Base-by-base conservation (phyloP, 345 rosid species). In the Citrus medica region DNA sequence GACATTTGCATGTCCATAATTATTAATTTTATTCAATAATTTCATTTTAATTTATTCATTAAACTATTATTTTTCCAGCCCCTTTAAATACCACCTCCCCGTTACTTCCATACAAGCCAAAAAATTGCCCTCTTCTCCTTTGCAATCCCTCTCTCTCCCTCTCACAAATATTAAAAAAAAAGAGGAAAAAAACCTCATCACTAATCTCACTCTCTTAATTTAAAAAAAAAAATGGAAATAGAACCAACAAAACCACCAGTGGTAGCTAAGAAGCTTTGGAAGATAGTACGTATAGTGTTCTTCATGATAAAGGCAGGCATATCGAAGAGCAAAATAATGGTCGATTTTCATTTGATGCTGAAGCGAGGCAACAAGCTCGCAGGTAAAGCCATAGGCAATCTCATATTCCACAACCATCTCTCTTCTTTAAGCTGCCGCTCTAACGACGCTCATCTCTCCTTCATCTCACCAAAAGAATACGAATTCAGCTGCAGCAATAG, bases 401-500 rank as follows among this genome's bases (percentile, higher is more conserved):
- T 90, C 83, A 33, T 82, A 46, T 61, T 79, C 74, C 84, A 82
- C 76, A 86, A 88, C 63, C 84, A 89, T 1, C 58, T 53, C 85
- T 81, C 90, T 8, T 77, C 87, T 60, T 84, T 93, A 87, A 84
- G 92, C 22, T 95, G 98, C 84, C 92, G 91, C 21, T 90, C 97
- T 21, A 76, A 76, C 67, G 92, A 91, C 71, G 81, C 92, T 70
- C 80, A 79, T 21, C 80, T 90, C 28, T 86, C 93, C 37, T 91
- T 90, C 87, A 33, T 91, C 6, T 89, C 92, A 33, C 92, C 94
- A 0, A 79, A 86, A 1, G 98, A 93, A 59, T 93, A 93, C 77
- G 99, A 95, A 85, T 95, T 95, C 84, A 92, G 98, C 88, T 95
- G 99, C 87, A 95, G 98, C 87, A 93, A 93, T 86, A 93, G 89